Evolutionary conservation across 2,329 filamentous ascomycete genomes (phyloP), one percentile per base, ranked within the genome.

Genomic region (Camillea tinctor): DNA sequence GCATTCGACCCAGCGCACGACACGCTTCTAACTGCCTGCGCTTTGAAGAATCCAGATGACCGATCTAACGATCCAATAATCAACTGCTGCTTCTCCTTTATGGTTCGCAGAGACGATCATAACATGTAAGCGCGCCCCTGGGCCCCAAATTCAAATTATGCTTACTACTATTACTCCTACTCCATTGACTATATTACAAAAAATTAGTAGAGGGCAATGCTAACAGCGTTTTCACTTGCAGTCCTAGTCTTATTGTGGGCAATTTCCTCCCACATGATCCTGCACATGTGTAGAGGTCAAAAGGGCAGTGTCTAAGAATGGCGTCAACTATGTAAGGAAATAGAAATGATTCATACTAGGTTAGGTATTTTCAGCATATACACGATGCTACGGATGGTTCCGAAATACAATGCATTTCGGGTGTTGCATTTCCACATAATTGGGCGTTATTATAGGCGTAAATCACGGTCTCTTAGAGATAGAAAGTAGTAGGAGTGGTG

Each of bases 81-180:
- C 60, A 90, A 92, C 72, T 99, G 95, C 75, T 98, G 94, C 75
- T 99, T 99, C 76, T 98, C 94, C 0, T 97, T 99, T 74, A 96
- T 94, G 60, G 97, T 99, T 67, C 87, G 93, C 69, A 88, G 94
- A 71, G 95, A 99, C 78, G 91, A 92, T 63, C 92, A 97, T 76
- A 96, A 97, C 73, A 92, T 99, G 95, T 97, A 79, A 84, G 93
- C n/a, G n/a, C n/a, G n/a, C 75, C 50, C 11, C 22, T 51, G 3
- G 22, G 50, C 22, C 20, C 22, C n/a, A 2, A 44, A 1, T 2
- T 15, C 11, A 15, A 7, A n/a, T n/a, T 30, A 7, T 30, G 8
- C 7, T 9, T 7, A 30, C 36, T 44, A n/a, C 36, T n/a, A n/a
- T n/a, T n/a, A n/a, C n/a, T n/a, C n/a, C 36, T 44, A 44, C 6